Evolutionary conservation across 2,329 filamentous ascomycete species (phyloP).

Genomic region (Mollisia scopiformis): DNA sequence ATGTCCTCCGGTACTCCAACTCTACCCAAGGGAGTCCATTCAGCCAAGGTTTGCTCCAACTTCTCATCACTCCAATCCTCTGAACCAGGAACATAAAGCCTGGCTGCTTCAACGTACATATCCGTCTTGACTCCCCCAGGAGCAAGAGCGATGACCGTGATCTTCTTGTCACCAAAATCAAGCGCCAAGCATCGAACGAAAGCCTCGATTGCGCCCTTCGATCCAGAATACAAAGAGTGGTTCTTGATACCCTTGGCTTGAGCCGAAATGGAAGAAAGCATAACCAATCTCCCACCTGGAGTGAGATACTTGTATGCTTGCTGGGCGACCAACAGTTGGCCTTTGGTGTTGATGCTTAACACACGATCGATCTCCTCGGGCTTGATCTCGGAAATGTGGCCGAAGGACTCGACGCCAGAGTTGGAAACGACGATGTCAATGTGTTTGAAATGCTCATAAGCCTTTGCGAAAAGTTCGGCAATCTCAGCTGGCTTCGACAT

Average conservation of each 20-base stretch:
- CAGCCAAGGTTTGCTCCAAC: not conserved
- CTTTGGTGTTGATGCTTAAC: conserved; percentile 65
- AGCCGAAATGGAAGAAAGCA: conserved; percentile 65
- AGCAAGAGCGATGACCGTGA: conserved; percentile 69
- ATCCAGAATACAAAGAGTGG: conserved; percentile 75
- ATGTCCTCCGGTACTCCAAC: conserved; percentile 49
- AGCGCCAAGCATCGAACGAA: conserved; percentile 72
- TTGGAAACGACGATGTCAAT: conserved; percentile 27
- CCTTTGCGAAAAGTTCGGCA: conserved; percentile 21
- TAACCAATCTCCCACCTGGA: conserved; percentile 68
- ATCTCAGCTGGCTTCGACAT: conserved; percentile 49
- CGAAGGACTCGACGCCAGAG: conserved; percentile 48
- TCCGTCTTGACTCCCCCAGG: conserved; percentile 68
- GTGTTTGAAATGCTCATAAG: conserved; percentile 23
- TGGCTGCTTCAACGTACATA: conserved; percentile 69
- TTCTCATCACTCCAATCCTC: not conserved
- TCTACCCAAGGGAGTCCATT: not conserved
- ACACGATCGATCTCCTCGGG: conserved; percentile 41
- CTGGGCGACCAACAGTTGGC: conserved; percentile 77
- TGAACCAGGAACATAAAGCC: conserved; percentile 57
- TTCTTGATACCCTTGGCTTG: conserved; percentile 59
- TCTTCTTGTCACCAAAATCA: conserved; percentile 60
- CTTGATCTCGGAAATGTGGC: conserved; percentile 54
- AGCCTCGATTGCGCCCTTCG: conserved; percentile 75
- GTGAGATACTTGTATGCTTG: conserved; percentile 72